phyloP scores from a whole-genome alignment of 208 protist species.

The Crithidia sp. region DNA sequence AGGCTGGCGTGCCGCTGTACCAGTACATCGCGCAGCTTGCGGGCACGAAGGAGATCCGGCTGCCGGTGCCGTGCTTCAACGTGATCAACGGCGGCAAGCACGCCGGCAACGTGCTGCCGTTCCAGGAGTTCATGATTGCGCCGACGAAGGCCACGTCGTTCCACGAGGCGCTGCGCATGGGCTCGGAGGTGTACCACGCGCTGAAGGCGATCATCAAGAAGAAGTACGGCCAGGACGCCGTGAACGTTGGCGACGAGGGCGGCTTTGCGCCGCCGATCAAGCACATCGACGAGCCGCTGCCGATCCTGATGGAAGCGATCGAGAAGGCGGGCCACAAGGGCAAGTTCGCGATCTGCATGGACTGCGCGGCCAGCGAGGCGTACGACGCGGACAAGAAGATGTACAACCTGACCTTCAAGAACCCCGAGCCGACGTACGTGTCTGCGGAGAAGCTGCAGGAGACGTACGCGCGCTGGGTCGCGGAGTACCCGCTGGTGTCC shows the following conservation, averaged over 20 bases:
- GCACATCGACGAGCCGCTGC: slow-evolving; percentile 96
- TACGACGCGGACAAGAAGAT: slow-evolving; percentile 88
- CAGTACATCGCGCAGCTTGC: slow-evolving; percentile 95
- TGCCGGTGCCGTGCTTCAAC: slow-evolving; percentile 98
- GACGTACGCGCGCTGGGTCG: slow-evolving; percentile 81
- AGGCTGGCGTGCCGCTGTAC: slow-evolving; percentile 58
- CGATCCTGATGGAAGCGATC: slow-evolving; percentile 96
- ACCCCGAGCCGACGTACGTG: slow-evolving; percentile 58
- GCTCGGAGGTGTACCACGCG: slow-evolving; percentile 69
- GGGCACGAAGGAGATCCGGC: slow-evolving; percentile 80
- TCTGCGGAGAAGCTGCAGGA: slow-evolving; percentile 82
- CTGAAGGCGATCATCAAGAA: slow-evolving; percentile 68
- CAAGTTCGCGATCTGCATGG: slow-evolving; percentile 98
- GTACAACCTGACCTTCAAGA: slow-evolving; percentile 98
- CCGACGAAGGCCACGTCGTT: slow-evolving; percentile 91
- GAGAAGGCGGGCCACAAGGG: slow-evolving; percentile 93
- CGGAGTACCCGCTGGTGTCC: slow-evolving; percentile 96
- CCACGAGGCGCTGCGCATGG: slow-evolving; percentile 96
- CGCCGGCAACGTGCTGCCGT: slow-evolving; percentile 96
- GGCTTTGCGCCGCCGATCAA: slow-evolving; percentile 96
- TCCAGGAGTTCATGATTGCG: no score
- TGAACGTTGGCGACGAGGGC: slow-evolving; percentile 99
- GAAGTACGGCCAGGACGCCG: slow-evolving; percentile 96
- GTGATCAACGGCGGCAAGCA: slow-evolving; percentile 99
- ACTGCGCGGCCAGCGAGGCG: slow-evolving; percentile 99